A percentile compares a stretch with the other conserved stretches of the same genome.
These are phyloP conservation scores for Letharia columbiana DNA, from an alignment of 495 filamentous ascomycete species.

Conservation along the genomic window DNA sequence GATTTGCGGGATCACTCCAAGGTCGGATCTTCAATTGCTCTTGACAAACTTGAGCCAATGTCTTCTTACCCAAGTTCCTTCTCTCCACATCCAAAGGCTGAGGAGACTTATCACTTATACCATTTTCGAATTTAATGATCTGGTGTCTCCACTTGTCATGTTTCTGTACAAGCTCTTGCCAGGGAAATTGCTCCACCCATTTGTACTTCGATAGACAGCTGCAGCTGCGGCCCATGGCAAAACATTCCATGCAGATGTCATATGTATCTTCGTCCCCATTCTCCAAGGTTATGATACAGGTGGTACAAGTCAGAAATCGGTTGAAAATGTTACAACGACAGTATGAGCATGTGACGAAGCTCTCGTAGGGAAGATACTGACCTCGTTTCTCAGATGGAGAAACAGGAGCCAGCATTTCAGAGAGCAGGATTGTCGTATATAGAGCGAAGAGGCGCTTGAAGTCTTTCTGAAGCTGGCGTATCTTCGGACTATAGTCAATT, in stretches of 20 bases:
- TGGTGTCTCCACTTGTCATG: conserved; percentile 76
- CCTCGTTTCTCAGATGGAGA: conserved; percentile 51
- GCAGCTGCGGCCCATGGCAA: conserved; percentile 86
- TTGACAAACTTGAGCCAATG: conserved; percentile 82
- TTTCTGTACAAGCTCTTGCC: conserved; percentile 64
- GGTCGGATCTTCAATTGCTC: conserved; percentile 70
- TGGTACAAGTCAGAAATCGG: conserved; percentile 82
- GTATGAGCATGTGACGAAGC: conserved; percentile 89
- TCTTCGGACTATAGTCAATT: conserved; percentile 38
- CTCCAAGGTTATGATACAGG: conserved; percentile 51
- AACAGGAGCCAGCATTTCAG: conserved; percentile 70
- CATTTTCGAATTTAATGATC: conserved; percentile 58
- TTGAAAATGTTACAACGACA: conserved; percentile 97
- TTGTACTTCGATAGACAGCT: conserved; percentile 70
- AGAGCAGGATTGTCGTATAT: conserved; percentile 67
- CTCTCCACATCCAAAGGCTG: conserved; percentile 56
- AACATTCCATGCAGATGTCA: conserved; percentile 96
- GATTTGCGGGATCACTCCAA: conserved; percentile 48
- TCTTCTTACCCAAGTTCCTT: conserved; percentile 55
- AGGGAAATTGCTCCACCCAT: conserved; percentile 90
- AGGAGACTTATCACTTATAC: conserved; percentile 51
- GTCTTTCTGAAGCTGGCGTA: conserved; percentile 61
- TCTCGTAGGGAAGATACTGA: conserved; percentile 69
- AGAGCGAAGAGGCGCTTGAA: conserved; percentile 70
- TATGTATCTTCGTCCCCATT: conserved; percentile 68